Percentiles rank a stretch among this genome's conserved stretches.
These are phyloP conservation scores for Hansenula lynferdii DNA, from an alignment of 1,139 yeast species.

Conservation along the genomic window DNA sequence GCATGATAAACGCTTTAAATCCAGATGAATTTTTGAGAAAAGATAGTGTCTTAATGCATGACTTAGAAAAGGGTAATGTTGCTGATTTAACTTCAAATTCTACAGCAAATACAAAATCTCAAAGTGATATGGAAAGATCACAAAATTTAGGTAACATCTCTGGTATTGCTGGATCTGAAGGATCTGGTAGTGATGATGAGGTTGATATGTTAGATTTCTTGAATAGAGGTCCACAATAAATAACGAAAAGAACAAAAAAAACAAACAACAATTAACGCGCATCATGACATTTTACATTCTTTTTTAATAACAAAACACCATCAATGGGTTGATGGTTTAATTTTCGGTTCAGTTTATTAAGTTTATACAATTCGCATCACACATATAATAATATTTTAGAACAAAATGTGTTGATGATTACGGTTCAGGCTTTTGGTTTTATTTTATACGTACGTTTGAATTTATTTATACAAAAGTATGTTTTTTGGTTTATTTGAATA, in stretches of 20 bases:
- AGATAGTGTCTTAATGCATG: background rate
- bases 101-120: background rate
- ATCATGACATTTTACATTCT: background rate
- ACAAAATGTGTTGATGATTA: too few species aligned
- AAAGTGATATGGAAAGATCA: conserved; percentile 2
- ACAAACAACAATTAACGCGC: background rate
- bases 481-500: too few species aligned
- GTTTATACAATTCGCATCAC: too few species aligned
- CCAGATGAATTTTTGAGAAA: conserved; percentile 4
- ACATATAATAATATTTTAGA: too few species aligned
- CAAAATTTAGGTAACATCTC: background rate
- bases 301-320: background rate
- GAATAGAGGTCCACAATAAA: conserved; percentile 34
- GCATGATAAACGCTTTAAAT: conserved; percentile 2
- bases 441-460: background rate
- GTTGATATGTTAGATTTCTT: conserved; percentile 48
- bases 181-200: conserved; percentile 28
- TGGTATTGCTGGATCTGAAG: background rate
- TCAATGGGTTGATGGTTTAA: background rate
- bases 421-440: too few species aligned
- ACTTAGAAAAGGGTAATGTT: background rate
- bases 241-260: background rate
- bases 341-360: too few species aligned
- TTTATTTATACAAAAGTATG: background rate
- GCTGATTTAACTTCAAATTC: background rate